Conservation (phyloP, 139 green algal species). For the Desmodesmus armatus region DNA sequence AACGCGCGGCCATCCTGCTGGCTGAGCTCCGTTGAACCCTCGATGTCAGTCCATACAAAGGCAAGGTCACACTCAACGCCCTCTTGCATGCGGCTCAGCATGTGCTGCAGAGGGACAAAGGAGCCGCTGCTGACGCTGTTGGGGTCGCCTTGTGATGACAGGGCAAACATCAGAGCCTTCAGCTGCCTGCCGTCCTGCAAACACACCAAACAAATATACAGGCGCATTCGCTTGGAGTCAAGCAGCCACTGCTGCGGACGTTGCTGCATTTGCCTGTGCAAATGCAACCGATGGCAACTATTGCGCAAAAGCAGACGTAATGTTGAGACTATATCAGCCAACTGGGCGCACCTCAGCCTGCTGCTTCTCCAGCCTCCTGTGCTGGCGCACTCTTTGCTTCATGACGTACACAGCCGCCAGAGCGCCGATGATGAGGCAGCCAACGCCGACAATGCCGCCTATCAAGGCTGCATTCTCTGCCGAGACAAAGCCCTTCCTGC, state of each 20-base stretch:
- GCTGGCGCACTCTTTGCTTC: conserved; percentile 4
- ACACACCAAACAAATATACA: too few species aligned
- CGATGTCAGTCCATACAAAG: conserved; percentile 80
- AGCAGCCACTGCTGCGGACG: not conserved
- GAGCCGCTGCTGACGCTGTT: not conserved
- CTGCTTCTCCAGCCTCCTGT: conserved; percentile 41
- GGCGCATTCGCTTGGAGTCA: too few species aligned
- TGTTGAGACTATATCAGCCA: too few species aligned
- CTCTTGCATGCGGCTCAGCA: not conserved
- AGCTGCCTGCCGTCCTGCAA: conserved; percentile 44
- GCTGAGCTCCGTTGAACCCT: conserved; percentile 68
- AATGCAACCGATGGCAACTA: not conserved
- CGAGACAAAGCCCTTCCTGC: conserved; percentile 33
- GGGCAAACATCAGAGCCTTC: conserved; percentile 46
- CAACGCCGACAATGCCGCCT: not conserved
- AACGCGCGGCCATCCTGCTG: conserved; percentile 58
- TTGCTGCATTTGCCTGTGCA: not conserved
- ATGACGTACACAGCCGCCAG: conserved; percentile 25
- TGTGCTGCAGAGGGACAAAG: too few species aligned
- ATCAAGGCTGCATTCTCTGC: conserved; percentile 19
- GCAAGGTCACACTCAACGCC: conserved; percentile 41
- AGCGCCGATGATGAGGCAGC: conserved; percentile 43
- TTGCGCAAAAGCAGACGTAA: not conserved
- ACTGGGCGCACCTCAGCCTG: not conserved
- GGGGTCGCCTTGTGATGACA: too few species aligned